These are phyloP conservation scores for Skeletonema potamos DNA, from an alignment of 108 stramenopile species.

Conservation along the genomic window DNA sequence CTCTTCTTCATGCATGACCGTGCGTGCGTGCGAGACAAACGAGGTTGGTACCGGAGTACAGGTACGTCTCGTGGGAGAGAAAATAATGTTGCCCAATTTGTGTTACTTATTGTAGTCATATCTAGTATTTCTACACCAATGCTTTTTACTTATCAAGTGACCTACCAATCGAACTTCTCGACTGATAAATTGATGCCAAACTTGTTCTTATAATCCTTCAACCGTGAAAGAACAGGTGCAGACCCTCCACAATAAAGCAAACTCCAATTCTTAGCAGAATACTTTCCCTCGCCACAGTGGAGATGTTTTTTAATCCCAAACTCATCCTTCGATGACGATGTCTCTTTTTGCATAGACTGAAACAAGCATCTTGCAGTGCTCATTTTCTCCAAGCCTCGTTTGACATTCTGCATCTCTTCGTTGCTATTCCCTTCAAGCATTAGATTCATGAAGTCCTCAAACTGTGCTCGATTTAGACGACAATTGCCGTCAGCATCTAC, in stretches of 20 bases:
- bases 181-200: conserved; percentile 23
- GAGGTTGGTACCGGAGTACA: no score
- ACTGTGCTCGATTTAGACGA: conserved; percentile 12
- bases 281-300: conserved; percentile 19
- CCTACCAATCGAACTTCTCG: conserved; percentile 42
- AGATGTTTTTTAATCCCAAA: conserved; percentile 17
- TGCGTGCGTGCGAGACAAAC: no score
- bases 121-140: no score
- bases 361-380: conserved; percentile 1
- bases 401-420: background rate
- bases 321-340: conserved; percentile 1
- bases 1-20: no score
- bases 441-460: conserved; percentile 31
- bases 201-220: conserved; percentile 17
- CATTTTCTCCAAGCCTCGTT: conserved; percentile 9
- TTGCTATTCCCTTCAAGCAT: conserved; percentile 10
- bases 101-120: no score
- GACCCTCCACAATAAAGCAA: conserved; percentile 36
- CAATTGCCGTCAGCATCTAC: conserved; percentile 22
- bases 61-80: no score
- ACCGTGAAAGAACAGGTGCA: conserved; percentile 3
- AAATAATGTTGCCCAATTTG: no score
- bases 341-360: background rate
- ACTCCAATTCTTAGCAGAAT: conserved; percentile 30
- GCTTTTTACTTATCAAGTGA: background rate